Percentiles rank a stretch among this genome's conserved stretches.
Conservation (phyloP, 2,329 filamentous ascomycete species). For the Emergomyces africanus region DNA sequence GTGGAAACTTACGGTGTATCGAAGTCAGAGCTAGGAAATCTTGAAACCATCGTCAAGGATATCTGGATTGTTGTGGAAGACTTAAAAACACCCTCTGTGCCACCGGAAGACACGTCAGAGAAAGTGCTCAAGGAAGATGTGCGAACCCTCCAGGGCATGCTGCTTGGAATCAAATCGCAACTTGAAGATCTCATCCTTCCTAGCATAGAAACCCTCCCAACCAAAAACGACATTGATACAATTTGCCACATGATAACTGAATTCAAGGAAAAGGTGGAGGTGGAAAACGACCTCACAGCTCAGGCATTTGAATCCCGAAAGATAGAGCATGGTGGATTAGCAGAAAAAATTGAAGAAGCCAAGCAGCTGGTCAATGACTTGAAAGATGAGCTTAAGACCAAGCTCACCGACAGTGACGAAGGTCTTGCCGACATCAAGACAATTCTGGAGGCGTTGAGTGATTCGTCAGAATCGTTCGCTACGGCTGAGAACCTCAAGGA, state of each 20-base stretch:
- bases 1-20: constrained; percentile 56
- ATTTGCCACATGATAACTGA: constrained; percentile 60
- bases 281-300: constrained; percentile 58
- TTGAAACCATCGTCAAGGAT: constrained; percentile 70
- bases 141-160: constrained; percentile 65
- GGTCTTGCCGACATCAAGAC: constrained; percentile 44
- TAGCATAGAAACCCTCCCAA: constrained; percentile 57
- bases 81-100: constrained; percentile 35
- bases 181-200: constrained; percentile 61
- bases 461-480: constrained; percentile 36
- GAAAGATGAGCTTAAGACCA: constrained; percentile 60
- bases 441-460: constrained; percentile 56
- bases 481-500: constrained; percentile 53
- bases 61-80: constrained; percentile 66
- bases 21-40: constrained; percentile 61
- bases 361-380: constrained; percentile 67
- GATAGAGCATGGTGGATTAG: constrained; percentile 65
- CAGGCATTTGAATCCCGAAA: constrained; percentile 76
- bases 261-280: constrained; percentile 49
- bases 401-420: constrained; percentile 61
- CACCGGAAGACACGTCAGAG: constrained; percentile 38
- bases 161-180: constrained; percentile 71
- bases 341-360: constrained; percentile 66
- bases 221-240: constrained; percentile 61
- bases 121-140: constrained; percentile 70